phyloP scores from a whole-genome alignment of 257 asterid species.

The Cruciata laevipes region DNA sequence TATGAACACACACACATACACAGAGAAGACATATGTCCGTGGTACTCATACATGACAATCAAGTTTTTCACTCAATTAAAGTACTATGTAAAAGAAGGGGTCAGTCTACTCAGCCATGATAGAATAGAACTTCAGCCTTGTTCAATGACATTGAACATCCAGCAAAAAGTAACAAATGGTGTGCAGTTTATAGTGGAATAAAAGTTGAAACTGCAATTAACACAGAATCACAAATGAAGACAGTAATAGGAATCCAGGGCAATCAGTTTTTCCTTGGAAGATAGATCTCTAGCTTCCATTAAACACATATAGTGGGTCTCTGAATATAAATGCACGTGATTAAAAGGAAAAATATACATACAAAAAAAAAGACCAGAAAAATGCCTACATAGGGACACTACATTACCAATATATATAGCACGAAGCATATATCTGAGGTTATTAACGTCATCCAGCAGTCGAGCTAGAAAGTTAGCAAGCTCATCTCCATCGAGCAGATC shows the following conservation, averaged over 20 bases:
- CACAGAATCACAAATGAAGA: neutral
- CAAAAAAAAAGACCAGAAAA: neutral
- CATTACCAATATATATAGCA: conserved; percentile 81
- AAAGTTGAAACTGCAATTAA: neutral
- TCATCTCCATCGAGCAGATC: conserved; percentile 82
- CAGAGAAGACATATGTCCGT: neutral
- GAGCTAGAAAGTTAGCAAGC: conserved; percentile 51
- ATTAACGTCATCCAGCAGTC: conserved; percentile 59
- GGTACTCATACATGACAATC: neutral
- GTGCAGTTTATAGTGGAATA: neutral
- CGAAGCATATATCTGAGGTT: conserved; percentile 92
- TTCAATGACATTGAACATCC: neutral
- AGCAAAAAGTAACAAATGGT: conserved; percentile 4
- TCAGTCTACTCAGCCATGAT: neutral
- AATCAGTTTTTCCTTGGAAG: neutral
- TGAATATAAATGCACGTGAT: neutral
- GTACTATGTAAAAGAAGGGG: neutral
- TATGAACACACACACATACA: neutral
- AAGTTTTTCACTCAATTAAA: neutral
- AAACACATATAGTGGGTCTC: neutral
- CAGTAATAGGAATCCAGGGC: neutral
- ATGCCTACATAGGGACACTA: neutral
- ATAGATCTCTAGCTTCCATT: neutral
- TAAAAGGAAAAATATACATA: neutral
- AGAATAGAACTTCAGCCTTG: neutral